Conservation (phyloP, 116 monocot genomes). For the Zostera marina region DNA sequence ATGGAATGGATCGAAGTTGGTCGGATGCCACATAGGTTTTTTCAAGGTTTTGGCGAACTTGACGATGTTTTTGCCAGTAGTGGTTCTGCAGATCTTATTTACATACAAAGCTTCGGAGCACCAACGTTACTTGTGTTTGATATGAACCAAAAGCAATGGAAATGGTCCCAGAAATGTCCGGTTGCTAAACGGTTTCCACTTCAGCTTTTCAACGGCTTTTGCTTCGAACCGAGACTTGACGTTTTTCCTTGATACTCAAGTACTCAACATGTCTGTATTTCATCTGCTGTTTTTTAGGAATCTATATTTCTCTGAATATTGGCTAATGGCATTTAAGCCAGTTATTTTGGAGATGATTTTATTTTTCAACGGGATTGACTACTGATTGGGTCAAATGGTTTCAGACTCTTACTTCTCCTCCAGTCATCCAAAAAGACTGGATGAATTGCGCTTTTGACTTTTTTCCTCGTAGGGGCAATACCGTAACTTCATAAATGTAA, state of each 20-base stretch:
- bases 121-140: conserved; percentile 70
- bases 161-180: conserved; percentile 78
- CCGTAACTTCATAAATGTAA: no score
- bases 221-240: conserved; percentile 75
- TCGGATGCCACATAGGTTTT: conserved; percentile 71
- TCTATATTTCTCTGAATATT: no score
- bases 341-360: no score
- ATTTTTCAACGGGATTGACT: no score
- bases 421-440: no score
- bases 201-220: conserved; percentile 89
- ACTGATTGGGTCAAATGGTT: no score
- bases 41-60: conserved; percentile 89
- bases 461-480: no score
- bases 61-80: conserved; percentile 97
- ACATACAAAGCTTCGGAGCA: conserved; percentile 84
- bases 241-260: conserved; percentile 28
- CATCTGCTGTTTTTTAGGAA: no score
- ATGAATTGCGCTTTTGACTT: no score
- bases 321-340: no score
- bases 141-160: conserved; percentile 69
- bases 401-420: no score
- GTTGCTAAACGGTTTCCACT: conserved; percentile 85
- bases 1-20: conserved; percentile 53
- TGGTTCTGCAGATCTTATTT: conserved; percentile 52
- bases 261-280: no score